phyloP scores from a whole-genome alignment of 306 rosid genomes.

The Sophora flavescens region DNA sequence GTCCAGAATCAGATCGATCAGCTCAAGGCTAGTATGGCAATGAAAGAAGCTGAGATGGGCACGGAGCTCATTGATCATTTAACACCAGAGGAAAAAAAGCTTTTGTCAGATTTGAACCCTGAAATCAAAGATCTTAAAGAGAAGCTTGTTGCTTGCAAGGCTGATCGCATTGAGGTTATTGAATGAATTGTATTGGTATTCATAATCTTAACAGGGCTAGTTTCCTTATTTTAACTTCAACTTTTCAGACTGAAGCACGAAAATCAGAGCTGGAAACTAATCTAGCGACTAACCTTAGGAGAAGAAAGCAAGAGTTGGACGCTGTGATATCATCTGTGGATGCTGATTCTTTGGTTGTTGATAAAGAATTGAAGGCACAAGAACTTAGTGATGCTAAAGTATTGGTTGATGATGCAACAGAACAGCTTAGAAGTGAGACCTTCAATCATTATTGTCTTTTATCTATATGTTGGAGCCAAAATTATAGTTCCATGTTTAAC shows the following conservation, averaged over 20 bases:
- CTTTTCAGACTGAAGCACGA: conserved; percentile 82
- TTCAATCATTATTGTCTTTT: conserved; percentile 39
- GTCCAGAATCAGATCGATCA: conserved; percentile 88
- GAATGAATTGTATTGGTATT: conserved; percentile 34
- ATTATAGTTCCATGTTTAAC: conserved; percentile 49
- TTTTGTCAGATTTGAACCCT: conserved; percentile 85
- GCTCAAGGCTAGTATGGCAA: conserved; percentile 81
- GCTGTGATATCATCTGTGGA: conserved; percentile 75
- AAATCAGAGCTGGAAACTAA: conserved; percentile 97
- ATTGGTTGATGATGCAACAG: conserved; percentile 77
- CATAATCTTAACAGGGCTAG: background rate
- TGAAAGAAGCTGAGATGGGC: conserved; percentile 92
- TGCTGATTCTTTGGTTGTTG: conserved; percentile 66
- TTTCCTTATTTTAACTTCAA: conserved; percentile 39
- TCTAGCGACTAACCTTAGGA: conserved; percentile 92
- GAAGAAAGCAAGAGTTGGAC: conserved; percentile 95
- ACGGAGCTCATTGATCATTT: conserved; percentile 96
- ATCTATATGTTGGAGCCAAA: conserved; percentile 33
- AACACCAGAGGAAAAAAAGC: conserved; percentile 82
- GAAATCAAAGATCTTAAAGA: conserved; percentile 90
- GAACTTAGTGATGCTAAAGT: conserved; percentile 76
- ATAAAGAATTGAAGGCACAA: conserved; percentile 71
- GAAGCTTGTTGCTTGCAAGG: conserved; percentile 82
- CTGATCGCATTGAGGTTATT: conserved; percentile 92
- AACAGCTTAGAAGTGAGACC: conserved; percentile 80